phyloP scores from a whole-genome alignment of 225 moss, liverwort and hornwort species.

The Lunularia cruciata region DNA sequence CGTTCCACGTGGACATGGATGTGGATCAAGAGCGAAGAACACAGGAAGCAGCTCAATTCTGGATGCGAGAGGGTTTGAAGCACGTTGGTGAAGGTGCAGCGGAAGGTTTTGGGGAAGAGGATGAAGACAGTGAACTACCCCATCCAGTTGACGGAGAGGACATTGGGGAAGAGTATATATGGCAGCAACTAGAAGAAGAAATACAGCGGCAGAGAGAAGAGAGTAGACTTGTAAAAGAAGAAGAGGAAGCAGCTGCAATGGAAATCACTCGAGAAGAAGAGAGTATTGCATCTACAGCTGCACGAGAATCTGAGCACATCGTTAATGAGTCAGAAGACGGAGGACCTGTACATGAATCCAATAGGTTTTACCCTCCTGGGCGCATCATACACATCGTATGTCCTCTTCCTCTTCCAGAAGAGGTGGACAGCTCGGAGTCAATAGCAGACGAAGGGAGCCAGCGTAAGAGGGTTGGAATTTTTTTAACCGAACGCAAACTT shows the following conservation, averaged over 20 bases:
- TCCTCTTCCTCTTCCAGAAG: conserved; percentile 41
- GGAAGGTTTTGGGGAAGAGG: conserved; percentile 44
- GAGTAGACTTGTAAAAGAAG: conserved; percentile 64
- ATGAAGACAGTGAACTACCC: conserved; percentile 47
- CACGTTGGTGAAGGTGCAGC: conserved; percentile 31
- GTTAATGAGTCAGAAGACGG: conserved; percentile 58
- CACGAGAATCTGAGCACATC: conserved; percentile 67
- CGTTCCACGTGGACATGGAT: conserved; percentile 28
- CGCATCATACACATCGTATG: conserved; percentile 86
- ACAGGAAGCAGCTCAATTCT: conserved; percentile 40
- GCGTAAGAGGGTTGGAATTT: conserved; percentile 60
- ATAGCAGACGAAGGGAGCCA: conserved; percentile 37
- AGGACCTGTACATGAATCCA: conserved; percentile 54
- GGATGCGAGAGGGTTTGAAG: conserved; percentile 43
- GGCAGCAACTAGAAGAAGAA: conserved; percentile 92
- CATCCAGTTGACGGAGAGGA: conserved; percentile 50
- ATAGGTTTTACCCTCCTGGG: conserved; percentile 89
- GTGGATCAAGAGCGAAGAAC: conserved; percentile 37
- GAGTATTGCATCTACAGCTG: conserved; percentile 64
- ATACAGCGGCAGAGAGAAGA: conserved; percentile 75
- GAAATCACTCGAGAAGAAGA: conserved; percentile 93
- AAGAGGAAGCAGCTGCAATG: conserved; percentile 84
- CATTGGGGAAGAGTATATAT: conserved; percentile 79
- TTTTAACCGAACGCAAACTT: conserved; percentile 71
- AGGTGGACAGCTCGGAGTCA: conserved; percentile 27